Evolutionary conservation across 768 basidiomycete species (phyloP), one percentile per base, ranked within the genome.

Genomic region (Termitomyces sp.): DNA sequence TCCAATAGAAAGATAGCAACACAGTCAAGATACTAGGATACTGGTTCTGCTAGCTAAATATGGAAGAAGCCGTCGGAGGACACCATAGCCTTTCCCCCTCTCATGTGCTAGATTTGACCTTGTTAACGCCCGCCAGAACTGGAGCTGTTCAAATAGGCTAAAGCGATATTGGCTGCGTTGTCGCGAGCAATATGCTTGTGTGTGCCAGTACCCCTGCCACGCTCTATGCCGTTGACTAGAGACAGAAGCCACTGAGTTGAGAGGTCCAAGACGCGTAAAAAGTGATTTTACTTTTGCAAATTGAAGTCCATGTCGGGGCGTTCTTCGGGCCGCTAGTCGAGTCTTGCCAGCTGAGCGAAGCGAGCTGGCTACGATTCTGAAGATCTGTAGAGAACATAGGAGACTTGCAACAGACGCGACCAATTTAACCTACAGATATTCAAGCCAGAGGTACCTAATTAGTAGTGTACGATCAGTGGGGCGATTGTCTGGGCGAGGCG

Each of bases 331-430:
- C 87, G 11, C 70, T 70, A 6, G 66, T 68, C 0, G 73, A 75
- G 50, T 87, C 84, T 22, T 76, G 67, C 86, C 87, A 90, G 65
- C 79, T 84, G 33, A 89, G 76, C 33, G 81, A 67, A 18, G 79
- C 59, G 39, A 76, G 67, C 38, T 73, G 73, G 15, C 75, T 74
- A 44, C 69, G 73, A n/a, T 71, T 73, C 68, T 88, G 86, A 28
- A 90, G 75, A 71, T 85, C 88, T 89, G 44, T 20, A 22, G 39
- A 35, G 39, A 48, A 42, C 40, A 50, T 67, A 49, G 58, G 54
- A 39, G 53, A 40, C 28, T 63, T n/a, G 15, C 33, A 35, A 62
- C n/a, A 16, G 36, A 28, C 9, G 58, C 13, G 8, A 49, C 18
- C 38, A 55, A 18, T 52, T 11, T 16, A 20, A 66, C 73, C 57